These are phyloP conservation scores for Verticillium isaacii DNA, from an alignment of 2,329 filamentous ascomycete genomes.

Conservation along the genomic window DNA sequence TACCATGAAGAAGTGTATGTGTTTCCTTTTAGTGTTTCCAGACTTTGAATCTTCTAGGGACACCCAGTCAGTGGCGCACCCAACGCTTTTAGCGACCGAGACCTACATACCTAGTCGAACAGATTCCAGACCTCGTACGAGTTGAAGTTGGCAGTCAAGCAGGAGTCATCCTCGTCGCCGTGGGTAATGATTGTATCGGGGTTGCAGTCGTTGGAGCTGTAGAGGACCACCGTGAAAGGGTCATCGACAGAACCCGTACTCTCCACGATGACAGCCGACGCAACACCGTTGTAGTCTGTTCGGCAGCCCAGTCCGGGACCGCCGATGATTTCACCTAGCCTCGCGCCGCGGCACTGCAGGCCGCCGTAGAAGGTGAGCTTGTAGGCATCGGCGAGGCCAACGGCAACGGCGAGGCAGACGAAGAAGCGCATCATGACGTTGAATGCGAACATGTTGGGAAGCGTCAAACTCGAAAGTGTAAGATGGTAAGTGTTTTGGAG, in stretches of 20 bases:
- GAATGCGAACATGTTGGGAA: neutral
- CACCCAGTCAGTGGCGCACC: neutral
- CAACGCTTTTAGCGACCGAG: neutral
- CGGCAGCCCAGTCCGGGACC: neutral
- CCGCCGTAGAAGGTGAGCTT: neutral
- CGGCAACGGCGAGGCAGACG: neutral
- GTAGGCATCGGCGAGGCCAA: neutral
- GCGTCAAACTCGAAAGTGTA: neutral
- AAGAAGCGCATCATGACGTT: neutral
- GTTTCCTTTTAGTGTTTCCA: no score
- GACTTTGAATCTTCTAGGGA: neutral
- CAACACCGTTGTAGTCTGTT: neutral
- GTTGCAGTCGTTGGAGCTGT: neutral
- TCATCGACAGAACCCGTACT: neutral
- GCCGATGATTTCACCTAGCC: neutral
- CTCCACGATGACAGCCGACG: neutral
- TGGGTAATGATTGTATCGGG: neutral
- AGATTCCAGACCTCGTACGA: neutral
- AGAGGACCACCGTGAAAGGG: neutral
- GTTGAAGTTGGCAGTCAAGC: neutral
- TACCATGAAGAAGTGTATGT: no score
- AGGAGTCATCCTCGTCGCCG: neutral
- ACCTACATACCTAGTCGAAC: neutral
- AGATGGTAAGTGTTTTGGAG: neutral
- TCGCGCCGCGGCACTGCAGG: neutral